These are phyloP conservation scores for Ganoderma leucocontextum DNA, from an alignment of 1,284 basidiomycete species.

Conservation along the genomic window DNA sequence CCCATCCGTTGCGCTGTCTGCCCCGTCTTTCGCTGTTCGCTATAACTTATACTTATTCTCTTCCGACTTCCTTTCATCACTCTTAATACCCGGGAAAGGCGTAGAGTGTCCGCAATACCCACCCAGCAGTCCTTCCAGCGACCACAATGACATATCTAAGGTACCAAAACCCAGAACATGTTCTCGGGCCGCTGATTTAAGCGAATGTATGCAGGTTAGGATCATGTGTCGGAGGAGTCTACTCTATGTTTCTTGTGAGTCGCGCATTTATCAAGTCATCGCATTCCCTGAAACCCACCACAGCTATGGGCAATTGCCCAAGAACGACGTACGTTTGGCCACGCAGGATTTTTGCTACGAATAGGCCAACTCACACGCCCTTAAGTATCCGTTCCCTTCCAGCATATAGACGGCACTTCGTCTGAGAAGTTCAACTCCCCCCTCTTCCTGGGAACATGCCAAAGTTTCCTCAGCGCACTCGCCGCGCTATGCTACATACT, in stretches of 20 bases:
- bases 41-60: conserved; percentile 31
- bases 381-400: conserved; percentile 86
- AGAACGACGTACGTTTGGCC: conserved; percentile 74
- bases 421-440: conserved; percentile 88
- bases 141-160: conserved; percentile 28
- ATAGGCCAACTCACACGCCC: conserved; percentile 6
- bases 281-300: conserved; percentile 21
- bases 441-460: conserved; percentile 87
- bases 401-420: conserved; percentile 66
- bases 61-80: conserved; percentile 18
- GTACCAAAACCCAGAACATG: conserved; percentile 4
- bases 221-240: conserved; percentile 75
- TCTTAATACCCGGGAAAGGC: background rate
- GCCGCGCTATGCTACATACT: conserved; percentile 85
- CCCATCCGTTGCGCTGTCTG: conserved; percentile 1
- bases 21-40: conserved; percentile 15
- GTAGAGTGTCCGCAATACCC: background rate
- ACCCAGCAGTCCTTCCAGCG: background rate
- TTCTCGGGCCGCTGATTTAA: conserved; percentile 9
- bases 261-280: conserved; percentile 11
- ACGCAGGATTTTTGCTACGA: background rate
- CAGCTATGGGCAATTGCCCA: conserved; percentile 92
- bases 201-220: conserved; percentile 54
- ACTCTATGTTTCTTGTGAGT: conserved; percentile 81
- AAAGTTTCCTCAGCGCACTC: conserved; percentile 83